A percentile compares a stretch with the other conserved stretches of the same genome.
phyloP scores from a whole-genome alignment of 495 filamentous ascomycete genomes.

The Haplographium delicatum region DNA sequence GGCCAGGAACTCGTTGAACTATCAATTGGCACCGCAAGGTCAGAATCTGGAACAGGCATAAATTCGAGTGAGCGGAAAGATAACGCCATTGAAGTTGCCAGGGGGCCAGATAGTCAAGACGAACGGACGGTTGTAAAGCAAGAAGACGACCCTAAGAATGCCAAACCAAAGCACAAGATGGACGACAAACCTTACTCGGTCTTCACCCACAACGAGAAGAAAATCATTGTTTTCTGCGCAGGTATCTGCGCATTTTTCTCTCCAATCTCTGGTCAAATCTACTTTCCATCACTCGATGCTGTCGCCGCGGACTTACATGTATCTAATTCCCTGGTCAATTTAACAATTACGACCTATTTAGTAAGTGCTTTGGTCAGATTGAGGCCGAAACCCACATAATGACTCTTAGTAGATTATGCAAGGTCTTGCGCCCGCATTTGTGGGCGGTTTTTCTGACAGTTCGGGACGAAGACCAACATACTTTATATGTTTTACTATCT shows the following conservation, averaged over 20 bases:
- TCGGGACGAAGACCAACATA: not conserved
- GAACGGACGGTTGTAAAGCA: not conserved
- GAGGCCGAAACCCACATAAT: not conserved
- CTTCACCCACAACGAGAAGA: not conserved
- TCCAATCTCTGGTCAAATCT: not conserved
- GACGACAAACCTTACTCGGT: not conserved
- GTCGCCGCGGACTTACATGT: not conserved
- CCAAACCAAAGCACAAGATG: not conserved
- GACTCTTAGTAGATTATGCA: not conserved
- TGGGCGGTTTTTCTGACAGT: not conserved
- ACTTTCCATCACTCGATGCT: not conserved
- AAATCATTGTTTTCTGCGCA: not conserved
- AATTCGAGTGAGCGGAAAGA: not conserved
- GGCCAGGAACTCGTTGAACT: too few relatives aligned
- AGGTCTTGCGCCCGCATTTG: not conserved
- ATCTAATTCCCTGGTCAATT: not conserved
- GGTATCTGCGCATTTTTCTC: not conserved
- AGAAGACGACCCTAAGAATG: not conserved
- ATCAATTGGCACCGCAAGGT: too few relatives aligned
- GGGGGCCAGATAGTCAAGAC: not conserved
- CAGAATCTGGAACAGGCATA: too few relatives aligned
- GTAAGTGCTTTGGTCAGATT: not conserved
- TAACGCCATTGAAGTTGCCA: not conserved
- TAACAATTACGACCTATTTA: not conserved
- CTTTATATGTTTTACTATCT: not conserved